phyloP scores from a whole-genome alignment of 306 rosid species.

The Lablab purpureus region DNA sequence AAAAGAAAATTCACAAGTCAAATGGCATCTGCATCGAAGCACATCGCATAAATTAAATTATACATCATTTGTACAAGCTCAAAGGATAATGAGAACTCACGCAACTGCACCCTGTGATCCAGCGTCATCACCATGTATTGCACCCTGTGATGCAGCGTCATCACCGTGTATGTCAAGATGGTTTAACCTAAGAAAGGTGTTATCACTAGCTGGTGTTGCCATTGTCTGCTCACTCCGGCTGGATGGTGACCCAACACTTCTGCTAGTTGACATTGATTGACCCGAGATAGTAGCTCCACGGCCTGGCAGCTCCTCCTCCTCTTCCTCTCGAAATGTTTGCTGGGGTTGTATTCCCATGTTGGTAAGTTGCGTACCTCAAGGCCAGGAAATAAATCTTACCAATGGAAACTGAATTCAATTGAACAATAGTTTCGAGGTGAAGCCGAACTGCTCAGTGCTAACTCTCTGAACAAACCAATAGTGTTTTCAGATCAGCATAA shows the following conservation, averaged over 20 bases:
- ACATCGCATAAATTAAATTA: conserved; percentile 10
- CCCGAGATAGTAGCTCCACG: conserved; percentile 72
- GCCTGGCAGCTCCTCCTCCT: conserved; percentile 69
- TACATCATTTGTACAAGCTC: conserved; percentile 20
- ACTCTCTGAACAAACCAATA: conserved; percentile 12
- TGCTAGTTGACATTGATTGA: conserved; percentile 91
- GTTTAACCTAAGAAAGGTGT: conserved; percentile 67
- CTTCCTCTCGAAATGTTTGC: conserved; percentile 57
- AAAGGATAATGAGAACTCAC: conserved; percentile 57
- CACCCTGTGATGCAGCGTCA: conserved; percentile 89
- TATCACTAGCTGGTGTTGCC: conserved; percentile 87
- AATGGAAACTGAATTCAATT: conserved; percentile 23
- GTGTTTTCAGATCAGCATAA: neutral
- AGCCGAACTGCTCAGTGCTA: conserved; percentile 22
- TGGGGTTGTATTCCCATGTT: conserved; percentile 84
- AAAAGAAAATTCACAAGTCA: conserved; percentile 18
- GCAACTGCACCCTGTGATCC: conserved; percentile 86
- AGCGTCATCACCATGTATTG: conserved; percentile 91
- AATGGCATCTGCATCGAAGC: conserved; percentile 16
- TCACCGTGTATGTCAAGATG: conserved; percentile 87
- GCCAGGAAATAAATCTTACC: neutral
- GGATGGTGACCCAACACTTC: conserved; percentile 92
- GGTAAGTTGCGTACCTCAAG: neutral
- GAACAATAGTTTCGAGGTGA: conserved; percentile 15
- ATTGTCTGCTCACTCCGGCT: conserved; percentile 95